Conservation (phyloP, 2,329 filamentous ascomycete genomes). For the Ophiostoma ulmi region DNA sequence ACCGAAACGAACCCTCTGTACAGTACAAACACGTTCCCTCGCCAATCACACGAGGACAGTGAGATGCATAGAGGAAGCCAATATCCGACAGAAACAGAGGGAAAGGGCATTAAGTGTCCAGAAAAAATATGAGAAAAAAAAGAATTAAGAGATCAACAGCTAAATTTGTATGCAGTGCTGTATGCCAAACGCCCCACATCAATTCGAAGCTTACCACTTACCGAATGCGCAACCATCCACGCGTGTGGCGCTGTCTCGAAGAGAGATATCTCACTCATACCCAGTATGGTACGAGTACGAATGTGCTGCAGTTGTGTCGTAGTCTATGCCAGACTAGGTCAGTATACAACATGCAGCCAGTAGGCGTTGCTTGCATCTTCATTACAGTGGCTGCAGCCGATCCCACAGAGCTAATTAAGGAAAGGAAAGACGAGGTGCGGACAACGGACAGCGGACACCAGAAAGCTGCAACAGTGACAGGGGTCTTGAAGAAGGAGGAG, state of each 20-base stretch:
- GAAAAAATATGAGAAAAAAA: not conserved
- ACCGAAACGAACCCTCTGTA: not conserved
- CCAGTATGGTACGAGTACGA: not conserved
- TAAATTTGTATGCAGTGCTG: not conserved
- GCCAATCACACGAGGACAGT: not conserved
- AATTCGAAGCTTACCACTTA: not conserved
- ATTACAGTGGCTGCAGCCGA: conserved; percentile 1
- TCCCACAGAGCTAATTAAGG: not conserved
- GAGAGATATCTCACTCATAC: not conserved
- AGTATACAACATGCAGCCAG: not conserved
- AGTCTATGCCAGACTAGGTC: not conserved
- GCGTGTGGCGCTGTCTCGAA: not conserved
- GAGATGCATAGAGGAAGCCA: conserved; percentile 5
- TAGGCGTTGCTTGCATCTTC: not conserved
- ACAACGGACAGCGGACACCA: not conserved
- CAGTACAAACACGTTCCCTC: not conserved
- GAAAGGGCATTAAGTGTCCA: not conserved
- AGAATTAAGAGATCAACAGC: not conserved
- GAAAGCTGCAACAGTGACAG: not conserved
- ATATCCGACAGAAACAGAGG: not conserved
- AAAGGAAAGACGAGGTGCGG: not conserved
- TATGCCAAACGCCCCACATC: not conserved
- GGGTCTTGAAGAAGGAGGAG: conserved; percentile 2
- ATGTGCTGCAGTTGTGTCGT: not conserved
- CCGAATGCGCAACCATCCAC: not conserved